These are phyloP conservation scores for Selenicereus undatus DNA, from an alignment of 148 eudicot genomes.

Conservation along the genomic window DNA sequence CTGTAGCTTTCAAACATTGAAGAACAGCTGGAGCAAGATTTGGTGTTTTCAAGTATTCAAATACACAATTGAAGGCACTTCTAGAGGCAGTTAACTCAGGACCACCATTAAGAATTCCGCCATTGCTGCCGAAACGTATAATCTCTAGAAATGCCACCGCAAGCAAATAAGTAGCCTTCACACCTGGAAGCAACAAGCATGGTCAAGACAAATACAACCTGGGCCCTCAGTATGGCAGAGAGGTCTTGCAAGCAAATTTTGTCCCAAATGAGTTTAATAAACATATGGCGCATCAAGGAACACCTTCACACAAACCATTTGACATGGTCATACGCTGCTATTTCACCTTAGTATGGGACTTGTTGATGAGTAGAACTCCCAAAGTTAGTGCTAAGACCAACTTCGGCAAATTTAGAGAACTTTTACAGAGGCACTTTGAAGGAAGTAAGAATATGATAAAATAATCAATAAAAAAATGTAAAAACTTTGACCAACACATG, in stretches of 20 bases:
- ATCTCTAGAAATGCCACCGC: constrained; percentile 96
- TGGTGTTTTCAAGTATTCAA: constrained; percentile 93
- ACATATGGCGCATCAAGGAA: background rate
- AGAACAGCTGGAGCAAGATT: constrained; percentile 88
- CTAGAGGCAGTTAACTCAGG: constrained; percentile 57
- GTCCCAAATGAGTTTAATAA: background rate
- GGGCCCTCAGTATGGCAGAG: constrained; percentile 7
- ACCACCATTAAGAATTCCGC: constrained; percentile 89
- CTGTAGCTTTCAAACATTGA: constrained; percentile 92
- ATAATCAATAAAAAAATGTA: background rate
- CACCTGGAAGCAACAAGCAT: constrained; percentile 49
- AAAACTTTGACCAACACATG: background rate
- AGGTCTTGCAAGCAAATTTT: background rate
- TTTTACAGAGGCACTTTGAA: background rate
- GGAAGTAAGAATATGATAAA: background rate
- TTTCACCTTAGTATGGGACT: background rate
- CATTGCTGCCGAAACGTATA: constrained; percentile 95
- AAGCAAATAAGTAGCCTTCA: constrained; percentile 94
- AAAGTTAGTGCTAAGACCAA: background rate
- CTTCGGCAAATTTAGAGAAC: background rate
- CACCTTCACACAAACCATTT: constrained; percentile 1
- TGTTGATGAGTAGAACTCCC: background rate
- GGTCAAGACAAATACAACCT: constrained; percentile 13
- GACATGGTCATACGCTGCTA: background rate
- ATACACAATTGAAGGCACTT: constrained; percentile 98